Evolutionary conservation across 768 basidiomycete genomes (phyloP).

Genomic region (Suillus paluster): DNA sequence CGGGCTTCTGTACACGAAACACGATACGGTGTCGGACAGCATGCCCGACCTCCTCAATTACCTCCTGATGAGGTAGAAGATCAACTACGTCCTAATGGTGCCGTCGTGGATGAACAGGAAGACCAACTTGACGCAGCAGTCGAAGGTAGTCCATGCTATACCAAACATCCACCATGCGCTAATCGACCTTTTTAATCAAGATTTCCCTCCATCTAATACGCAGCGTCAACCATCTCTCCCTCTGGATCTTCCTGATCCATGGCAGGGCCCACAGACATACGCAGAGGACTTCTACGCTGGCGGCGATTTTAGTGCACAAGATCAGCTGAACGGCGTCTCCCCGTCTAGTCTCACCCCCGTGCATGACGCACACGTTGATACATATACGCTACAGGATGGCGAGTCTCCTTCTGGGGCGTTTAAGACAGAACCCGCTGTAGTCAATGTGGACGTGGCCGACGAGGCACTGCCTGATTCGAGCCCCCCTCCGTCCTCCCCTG

Average conservation of each 20-base stretch:
- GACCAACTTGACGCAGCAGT: constrained; percentile 20
- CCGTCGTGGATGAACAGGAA: constrained; percentile 4
- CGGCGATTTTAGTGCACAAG: constrained; percentile 37
- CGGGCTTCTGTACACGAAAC: constrained; percentile 13
- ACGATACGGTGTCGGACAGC: constrained; percentile 23
- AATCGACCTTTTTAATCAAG: not conserved
- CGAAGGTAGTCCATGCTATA: constrained; percentile 7
- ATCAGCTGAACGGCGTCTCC: constrained; percentile 11
- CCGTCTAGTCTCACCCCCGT: constrained; percentile 29
- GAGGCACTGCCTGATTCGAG: constrained; percentile 12
- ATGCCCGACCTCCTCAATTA: constrained; percentile 10
- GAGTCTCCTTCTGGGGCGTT: too few species aligned
- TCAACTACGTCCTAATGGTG: not conserved
- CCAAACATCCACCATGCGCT: not conserved
- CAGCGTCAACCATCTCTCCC: constrained; percentile 13
- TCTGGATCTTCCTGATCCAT: constrained; percentile 43
- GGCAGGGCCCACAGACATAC: constrained; percentile 43
- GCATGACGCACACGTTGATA: constrained; percentile 18
- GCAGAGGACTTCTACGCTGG: constrained; percentile 51
- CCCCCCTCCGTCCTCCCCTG: constrained; percentile 13
- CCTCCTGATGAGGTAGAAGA: constrained; percentile 3
- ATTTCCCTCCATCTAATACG: not conserved
- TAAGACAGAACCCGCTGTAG: not conserved
- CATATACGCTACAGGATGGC: not conserved
- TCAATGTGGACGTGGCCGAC: constrained; percentile 5